Percentiles rank a stretch among this genome's conserved stretches.
Conservation (phyloP, 768 basidiomycete species). For the Russula abietina region DNA sequence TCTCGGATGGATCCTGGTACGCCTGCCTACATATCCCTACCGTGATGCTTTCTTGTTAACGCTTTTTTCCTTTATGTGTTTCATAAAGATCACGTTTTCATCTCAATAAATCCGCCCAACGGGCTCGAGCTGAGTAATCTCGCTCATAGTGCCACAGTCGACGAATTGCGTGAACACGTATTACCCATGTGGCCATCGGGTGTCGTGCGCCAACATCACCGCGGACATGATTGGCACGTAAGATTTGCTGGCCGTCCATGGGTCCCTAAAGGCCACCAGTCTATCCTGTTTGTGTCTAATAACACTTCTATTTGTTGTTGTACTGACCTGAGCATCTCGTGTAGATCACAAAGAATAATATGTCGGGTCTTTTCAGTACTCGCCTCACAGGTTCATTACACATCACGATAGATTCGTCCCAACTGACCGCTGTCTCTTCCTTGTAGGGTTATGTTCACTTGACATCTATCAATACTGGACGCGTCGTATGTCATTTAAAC, state of each 20-base stretch:
- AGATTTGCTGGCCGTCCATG: conserved; percentile 66
- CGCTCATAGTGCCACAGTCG: conserved; percentile 47
- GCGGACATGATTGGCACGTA: conserved; percentile 50
- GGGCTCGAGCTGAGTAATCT: conserved; percentile 48
- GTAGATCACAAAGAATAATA: conserved; percentile 59
- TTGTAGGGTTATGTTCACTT: conserved; percentile 62
- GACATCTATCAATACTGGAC: conserved; percentile 46
- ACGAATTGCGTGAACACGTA: conserved; percentile 52
- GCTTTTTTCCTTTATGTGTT: background rate
- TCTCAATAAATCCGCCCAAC: conserved; percentile 60
- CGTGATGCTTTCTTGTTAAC: conserved; percentile 1
- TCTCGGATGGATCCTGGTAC: conserved; percentile 29
- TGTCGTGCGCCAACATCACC: conserved; percentile 41
- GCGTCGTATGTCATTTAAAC: conserved; percentile 38
- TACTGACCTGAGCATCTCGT: background rate
- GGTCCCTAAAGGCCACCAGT: conserved; percentile 51
- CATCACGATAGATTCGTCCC: conserved; percentile 16
- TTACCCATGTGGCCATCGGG: conserved; percentile 65
- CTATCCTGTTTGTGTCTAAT: conserved; percentile 40
- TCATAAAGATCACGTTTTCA: conserved; percentile 59
- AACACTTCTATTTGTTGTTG: conserved; percentile 11
- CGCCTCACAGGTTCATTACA: conserved; percentile 44
- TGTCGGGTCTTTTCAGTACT: conserved; percentile 56
- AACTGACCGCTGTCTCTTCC: conserved; percentile 1
- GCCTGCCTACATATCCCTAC: background rate